Conservation (phyloP, 1,284 basidiomycete genomes). For the Irpex sp. region DNA sequence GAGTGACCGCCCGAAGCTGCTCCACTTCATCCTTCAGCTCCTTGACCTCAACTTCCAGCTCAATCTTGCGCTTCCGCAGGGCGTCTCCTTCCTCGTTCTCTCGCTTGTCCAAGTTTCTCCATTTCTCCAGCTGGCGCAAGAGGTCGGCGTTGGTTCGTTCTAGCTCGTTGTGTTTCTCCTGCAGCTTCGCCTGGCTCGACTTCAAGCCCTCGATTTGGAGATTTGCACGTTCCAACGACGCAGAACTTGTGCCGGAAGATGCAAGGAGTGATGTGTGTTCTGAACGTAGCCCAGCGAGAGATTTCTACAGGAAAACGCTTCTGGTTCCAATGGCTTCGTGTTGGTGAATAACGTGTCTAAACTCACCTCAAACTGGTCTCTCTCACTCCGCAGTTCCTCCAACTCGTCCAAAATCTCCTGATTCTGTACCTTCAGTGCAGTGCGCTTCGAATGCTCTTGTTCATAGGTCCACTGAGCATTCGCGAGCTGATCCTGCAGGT, state of each 20-base stretch:
- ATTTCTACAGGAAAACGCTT: constrained; percentile 34
- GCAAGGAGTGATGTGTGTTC: constrained; percentile 54
- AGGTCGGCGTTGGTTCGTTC: constrained; percentile 63
- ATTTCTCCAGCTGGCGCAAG: constrained; percentile 71
- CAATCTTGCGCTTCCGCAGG: constrained; percentile 59
- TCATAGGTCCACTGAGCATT: constrained; percentile 51
- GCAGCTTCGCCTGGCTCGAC: constrained; percentile 59
- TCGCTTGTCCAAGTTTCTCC: constrained; percentile 72
- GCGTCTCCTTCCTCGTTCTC: constrained; percentile 66
- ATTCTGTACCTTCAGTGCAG: constrained; percentile 42
- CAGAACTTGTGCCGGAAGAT: constrained; percentile 50
- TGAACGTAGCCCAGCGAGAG: constrained; percentile 34
- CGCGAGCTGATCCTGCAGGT: constrained; percentile 47
- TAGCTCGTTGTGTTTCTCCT: constrained; percentile 63
- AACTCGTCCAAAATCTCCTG: constrained; percentile 47
- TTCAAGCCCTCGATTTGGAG: constrained; percentile 67
- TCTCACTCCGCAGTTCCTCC: constrained; percentile 52
- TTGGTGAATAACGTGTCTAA: neutral
- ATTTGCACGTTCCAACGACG: constrained; percentile 63
- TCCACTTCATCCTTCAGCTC: constrained; percentile 55
- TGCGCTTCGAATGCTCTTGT: constrained; percentile 43
- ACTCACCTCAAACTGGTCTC: constrained; percentile 35
- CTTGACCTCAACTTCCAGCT: constrained; percentile 63
- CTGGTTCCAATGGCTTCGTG: neutral
- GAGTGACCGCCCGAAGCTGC: constrained; percentile 44